Base-by-base conservation (phyloP, 2,329 filamentous ascomycete genomes). In the Dactylellina haptotyla region DNA sequence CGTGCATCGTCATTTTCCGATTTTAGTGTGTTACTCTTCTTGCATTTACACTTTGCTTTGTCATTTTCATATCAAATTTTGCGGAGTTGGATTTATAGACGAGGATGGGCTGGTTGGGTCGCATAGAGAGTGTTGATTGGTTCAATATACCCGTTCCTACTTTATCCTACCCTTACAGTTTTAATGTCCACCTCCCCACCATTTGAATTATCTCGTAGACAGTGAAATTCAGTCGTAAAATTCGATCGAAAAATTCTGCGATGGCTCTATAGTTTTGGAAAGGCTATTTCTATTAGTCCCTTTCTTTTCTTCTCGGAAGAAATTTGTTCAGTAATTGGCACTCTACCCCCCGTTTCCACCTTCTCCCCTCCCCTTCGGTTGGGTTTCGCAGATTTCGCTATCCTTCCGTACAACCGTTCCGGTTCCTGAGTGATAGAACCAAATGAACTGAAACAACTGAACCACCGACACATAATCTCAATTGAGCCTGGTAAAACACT, bases 81-180 rank as follows among this genome's bases (percentile, higher is more conserved):
- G 67, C 59, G 67, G 67, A 72, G 67, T 72, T 72, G 67, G 67
- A 64, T 72, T 72, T 72, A 72, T 72, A 72, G 67, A 72, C 67
- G 67, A 72, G 67, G 67, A 72, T 72, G 59, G 67, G 67, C 67
- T 72, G 67, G 67, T 72, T 72, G 67, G 67, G 67, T 72, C 59
- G 67, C 67, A 72, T 72, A 72, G 67, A 72, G 59, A 72, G 59
- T 54, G 67, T 72, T 72, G 67, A 72, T 72, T 72, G 67, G 67
- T 72, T 72, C 67, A 72, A 72, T 72, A 72, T 72, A 72, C 67
- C 67, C 67, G 59, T 72, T 72, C 67, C 67, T 72, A 72, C 59
- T 72, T 72, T 72, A 72, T 72, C 67, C 67, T 72, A 72, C 67
- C 67, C 67, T 72, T 72, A 72, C 67, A 72, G 59, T 72, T 72